These are phyloP conservation scores for Aquilaria agallochum DNA, from an alignment of 441 rosid genomes.

Conservation along the genomic window DNA sequence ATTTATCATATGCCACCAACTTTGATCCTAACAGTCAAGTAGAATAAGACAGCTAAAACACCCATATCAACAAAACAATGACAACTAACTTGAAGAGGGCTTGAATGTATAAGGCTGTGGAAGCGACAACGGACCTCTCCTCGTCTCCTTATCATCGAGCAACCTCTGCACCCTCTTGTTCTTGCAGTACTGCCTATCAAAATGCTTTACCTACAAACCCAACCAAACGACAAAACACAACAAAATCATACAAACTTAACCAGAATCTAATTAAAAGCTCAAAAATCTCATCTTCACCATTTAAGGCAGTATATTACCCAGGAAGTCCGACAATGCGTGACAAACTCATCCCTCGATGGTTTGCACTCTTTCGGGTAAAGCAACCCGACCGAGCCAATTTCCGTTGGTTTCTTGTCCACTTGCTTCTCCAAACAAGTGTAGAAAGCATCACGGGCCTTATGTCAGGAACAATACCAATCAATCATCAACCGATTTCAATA, in stretches of 20 bases:
- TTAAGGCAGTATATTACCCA: conserved; percentile 39
- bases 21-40: not conserved
- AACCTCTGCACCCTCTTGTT: conserved; percentile 59
- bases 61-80: conserved; percentile 1
- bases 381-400: conserved; percentile 70
- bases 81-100: conserved; percentile 27
- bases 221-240: conserved; percentile 8
- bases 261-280: too few relatives aligned
- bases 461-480: not conserved
- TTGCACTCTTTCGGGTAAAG: conserved; percentile 69
- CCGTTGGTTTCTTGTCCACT: conserved; percentile 60
- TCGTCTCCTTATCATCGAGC: conserved; percentile 57
- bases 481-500: not conserved
- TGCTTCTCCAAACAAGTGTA: conserved; percentile 66
- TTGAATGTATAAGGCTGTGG: conserved; percentile 82
- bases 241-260: not conserved
- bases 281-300: not conserved
- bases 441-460: conserved; percentile 69
- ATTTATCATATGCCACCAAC: too few relatives aligned
- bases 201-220: conserved; percentile 61
- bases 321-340: conserved; percentile 57
- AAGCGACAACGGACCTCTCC: conserved; percentile 73
- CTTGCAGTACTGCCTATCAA: conserved; percentile 58
- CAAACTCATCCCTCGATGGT: conserved; percentile 40
- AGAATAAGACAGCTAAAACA: not conserved